Base-by-base conservation (phyloP, 176 grass and related monocot species). In the Aegilops longissima region DNA sequence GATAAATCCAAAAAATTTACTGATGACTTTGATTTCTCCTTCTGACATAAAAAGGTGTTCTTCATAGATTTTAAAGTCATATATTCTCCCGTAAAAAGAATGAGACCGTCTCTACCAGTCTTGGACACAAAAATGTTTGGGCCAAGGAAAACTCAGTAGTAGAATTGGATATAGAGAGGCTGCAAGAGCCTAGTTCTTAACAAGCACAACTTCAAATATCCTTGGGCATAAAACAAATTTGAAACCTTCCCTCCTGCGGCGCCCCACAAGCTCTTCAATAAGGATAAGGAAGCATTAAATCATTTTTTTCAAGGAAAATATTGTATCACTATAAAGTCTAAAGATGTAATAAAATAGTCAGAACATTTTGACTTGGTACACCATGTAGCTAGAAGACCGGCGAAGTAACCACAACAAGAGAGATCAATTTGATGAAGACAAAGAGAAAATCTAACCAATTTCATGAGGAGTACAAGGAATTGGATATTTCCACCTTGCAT, bases 41-140 rank as follows among this genome's bases (percentile, higher is more conserved):
- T 88, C 61, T 21, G n/a, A 45, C 71, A 58, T 63, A 86, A 25
- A 86, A 88, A 80, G 17, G 29, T 61, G 36, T 70, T 86, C 87
- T 76, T 39, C 82, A 58, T 82, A 90, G 82, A 82, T 25, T 80
- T 90, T 30, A 87, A 78, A 90, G 83, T 86, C 86, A 90, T 88
- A 17, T 71, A 33, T 79, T 85, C 40, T 65, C 27, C 61, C 75
- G 61, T 8, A 86, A 56, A 49, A 78, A 66, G 44, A 76, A 76
- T 76, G 54, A 83, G 74, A 66, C 54, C 9, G 63, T 5, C 69
- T 47, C 56, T 70, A 86, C 75, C 9, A 80, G 61, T 72, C 8
- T 39, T 54, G 71, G 61, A 27, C 69, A 17, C 79, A 42, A 69
- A 52, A 80, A 67, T 47, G 14, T 38, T 24, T 84, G 52, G 23